These are phyloP conservation scores for Phytophthora podocarpi DNA, from an alignment of 352 stramenopile genomes.

Conservation along the genomic window DNA sequence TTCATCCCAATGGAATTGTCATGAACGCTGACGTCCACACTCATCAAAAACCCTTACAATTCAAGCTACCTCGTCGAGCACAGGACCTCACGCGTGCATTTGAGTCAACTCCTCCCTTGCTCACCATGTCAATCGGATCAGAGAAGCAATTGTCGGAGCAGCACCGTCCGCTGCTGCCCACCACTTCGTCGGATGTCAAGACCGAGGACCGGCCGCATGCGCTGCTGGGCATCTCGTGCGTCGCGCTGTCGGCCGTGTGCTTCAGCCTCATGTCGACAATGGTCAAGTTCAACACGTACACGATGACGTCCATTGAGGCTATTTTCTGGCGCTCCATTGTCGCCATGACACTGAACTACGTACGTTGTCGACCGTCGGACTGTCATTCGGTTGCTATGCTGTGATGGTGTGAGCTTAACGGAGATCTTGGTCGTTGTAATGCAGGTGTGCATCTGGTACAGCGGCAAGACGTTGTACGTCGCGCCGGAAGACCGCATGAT, in stretches of 20 bases:
- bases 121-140: conserved; percentile 30
- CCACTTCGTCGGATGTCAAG: conserved; percentile 23
- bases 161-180: conserved; percentile 38
- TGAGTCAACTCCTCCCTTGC: neutral
- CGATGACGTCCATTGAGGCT: conserved; percentile 79
- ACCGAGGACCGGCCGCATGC: conserved; percentile 45
- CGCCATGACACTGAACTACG: conserved; percentile 64
- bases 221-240: conserved; percentile 64
- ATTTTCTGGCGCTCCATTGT: conserved; percentile 81
- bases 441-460: conserved; percentile 47
- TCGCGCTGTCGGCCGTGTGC: conserved; percentile 76
- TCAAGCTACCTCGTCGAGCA: neutral
- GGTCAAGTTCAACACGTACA: conserved; percentile 78
- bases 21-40: conserved; percentile 11
- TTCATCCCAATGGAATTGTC: conserved; percentile 5
- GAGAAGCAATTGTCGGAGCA: conserved; percentile 32
- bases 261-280: conserved; percentile 87
- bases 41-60: conserved; percentile 24
- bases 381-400: too few species aligned
- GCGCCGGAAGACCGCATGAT: conserved; percentile 51
- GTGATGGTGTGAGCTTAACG: neutral
- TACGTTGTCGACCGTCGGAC: conserved; percentile 25
- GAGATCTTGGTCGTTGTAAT: neutral
- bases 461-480: conserved; percentile 55
- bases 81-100: neutral